Base-by-base conservation (phyloP, 2,329 filamentous ascomycete genomes). In the Diaporthe humulicola region DNA sequence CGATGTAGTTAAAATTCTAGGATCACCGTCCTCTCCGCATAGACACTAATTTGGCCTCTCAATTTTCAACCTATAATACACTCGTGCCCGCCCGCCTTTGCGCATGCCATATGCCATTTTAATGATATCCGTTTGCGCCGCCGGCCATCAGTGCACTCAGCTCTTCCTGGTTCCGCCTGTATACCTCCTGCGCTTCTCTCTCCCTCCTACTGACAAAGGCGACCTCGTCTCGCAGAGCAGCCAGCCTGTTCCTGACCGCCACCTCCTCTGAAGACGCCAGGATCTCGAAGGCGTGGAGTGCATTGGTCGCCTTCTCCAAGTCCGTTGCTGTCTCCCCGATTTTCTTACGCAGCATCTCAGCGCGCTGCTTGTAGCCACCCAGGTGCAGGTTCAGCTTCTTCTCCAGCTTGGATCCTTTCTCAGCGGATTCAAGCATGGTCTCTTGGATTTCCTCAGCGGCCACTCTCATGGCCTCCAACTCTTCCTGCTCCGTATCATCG, bases 311-410 rank as follows among this genome's bases (percentile, higher is more conserved):
- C 85, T 94, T 94, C 74, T 93, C 91, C 19, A 98, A 87, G 3
- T 93, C 93, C 28, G 92, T 90, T 36, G 92, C 90, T 1, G 95
- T 94, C 77, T 95, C 94, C 25, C 85, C 84, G 76, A 97, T 94
- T 86, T 98, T 98, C 75, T 92, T 90, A 30, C 92, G 90, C 36
- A 99, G 89, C 78, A 91, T 92, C 83, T 95, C 95, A 45, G 95
- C 92, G 42, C 97, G 93, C 78, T 95, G 92, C 82, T 96, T 93
- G 85, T 99, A 99, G 19, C 97, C 97, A 33, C 96, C 96, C 3
- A 98, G 91, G 79, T 97, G 93, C 71, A 98, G 88, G 0, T 89
- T 88, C n/a, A 99, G 90, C 84, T 97, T 98, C 90, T 98, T 98
- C 85, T 98, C 96, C 1, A 98, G 87, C 84, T 96, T 97, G 81